These are phyloP conservation scores for Neurospora sp. DNA, from an alignment of 495 filamentous ascomycete genomes.

Conservation along the genomic window DNA sequence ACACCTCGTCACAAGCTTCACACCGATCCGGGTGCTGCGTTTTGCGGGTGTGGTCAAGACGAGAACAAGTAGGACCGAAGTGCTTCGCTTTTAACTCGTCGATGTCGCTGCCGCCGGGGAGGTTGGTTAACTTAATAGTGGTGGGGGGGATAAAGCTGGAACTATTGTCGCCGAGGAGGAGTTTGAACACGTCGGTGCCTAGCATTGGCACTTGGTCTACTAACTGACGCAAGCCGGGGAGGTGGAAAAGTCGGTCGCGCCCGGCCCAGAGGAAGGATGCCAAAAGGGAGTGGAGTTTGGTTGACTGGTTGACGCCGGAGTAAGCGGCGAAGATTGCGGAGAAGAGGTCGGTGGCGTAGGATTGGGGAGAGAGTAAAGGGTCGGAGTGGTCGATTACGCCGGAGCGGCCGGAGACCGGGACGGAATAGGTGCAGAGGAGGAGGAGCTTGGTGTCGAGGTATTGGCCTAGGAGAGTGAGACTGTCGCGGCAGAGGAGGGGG, in stretches of 20 bases:
- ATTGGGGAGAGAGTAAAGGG: background rate
- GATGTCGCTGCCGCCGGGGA: background rate
- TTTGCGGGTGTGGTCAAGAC: constrained; percentile 5
- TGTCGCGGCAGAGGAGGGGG: constrained; percentile 4
- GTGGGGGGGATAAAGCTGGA: background rate
- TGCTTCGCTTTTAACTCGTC: background rate
- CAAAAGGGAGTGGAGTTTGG: constrained; percentile 4
- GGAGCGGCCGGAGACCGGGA: background rate
- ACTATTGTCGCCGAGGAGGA: constrained; percentile 1
- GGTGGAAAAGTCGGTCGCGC: constrained; percentile 3
- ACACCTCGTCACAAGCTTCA: constrained; percentile 6
- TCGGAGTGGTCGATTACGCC: background rate
- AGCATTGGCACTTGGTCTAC: too few species aligned
- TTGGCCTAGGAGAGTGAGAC: constrained; percentile 4
- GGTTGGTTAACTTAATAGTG: background rate
- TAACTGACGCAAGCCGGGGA: background rate
- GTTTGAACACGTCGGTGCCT: constrained; percentile 4
- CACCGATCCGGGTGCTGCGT: constrained; percentile 18
- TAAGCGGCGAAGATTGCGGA: background rate
- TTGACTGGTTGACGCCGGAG: background rate
- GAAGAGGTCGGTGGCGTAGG: constrained; percentile 5
- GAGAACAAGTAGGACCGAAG: background rate
- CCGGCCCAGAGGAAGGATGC: constrained; percentile 12
- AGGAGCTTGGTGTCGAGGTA: constrained; percentile 10
- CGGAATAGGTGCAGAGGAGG: constrained; percentile 8